Evolutionary conservation across 2,329 filamentous ascomycete genomes (phyloP).

Genomic region (Paracamarosporium sp.): DNA sequence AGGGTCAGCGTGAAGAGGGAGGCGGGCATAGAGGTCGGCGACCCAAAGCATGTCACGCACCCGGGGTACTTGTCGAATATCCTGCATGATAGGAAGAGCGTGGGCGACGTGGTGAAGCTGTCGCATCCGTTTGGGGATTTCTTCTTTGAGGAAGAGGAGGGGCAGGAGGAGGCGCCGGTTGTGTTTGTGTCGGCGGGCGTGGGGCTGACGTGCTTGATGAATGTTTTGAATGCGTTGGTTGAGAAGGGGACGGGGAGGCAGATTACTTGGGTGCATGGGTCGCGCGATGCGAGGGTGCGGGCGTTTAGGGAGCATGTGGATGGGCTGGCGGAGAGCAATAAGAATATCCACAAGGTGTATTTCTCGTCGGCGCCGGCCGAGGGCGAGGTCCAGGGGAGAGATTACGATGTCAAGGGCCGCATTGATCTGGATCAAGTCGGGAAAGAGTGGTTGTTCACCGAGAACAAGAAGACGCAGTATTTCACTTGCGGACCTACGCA

Average conservation of each 20-base stretch:
- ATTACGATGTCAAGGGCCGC: constrained; percentile 67
- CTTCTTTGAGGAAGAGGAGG: constrained; percentile 60
- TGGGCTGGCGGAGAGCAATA: constrained; percentile 50
- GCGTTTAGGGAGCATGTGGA: constrained; percentile 64
- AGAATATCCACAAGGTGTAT: constrained; percentile 60
- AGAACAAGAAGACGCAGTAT: constrained; percentile 65
- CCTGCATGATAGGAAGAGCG: constrained; percentile 66
- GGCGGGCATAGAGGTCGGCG: constrained; percentile 56
- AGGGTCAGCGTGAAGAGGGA: constrained; percentile 76
- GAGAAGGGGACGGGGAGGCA: constrained; percentile 47
- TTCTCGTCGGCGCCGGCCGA: constrained; percentile 63
- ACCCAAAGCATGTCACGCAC: constrained; percentile 57
- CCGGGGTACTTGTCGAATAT: constrained; percentile 74
- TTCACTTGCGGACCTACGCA: constrained; percentile 73
- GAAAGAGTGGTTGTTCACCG: constrained; percentile 62
- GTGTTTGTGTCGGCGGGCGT: constrained; percentile 74
- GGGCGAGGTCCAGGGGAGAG: constrained; percentile 55
- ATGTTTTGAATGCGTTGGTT: constrained; percentile 66
- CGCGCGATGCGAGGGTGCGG: constrained; percentile 57
- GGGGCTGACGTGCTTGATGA: constrained; percentile 70
- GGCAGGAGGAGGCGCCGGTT: constrained; percentile 56
- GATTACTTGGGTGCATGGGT: constrained; percentile 70
- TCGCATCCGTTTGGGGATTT: constrained; percentile 71
- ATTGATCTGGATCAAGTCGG: constrained; percentile 66
- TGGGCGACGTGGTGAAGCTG: constrained; percentile 69